Conservation (phyloP, 2,329 filamentous ascomycete genomes). For the Paecilomyces fulvus region DNA sequence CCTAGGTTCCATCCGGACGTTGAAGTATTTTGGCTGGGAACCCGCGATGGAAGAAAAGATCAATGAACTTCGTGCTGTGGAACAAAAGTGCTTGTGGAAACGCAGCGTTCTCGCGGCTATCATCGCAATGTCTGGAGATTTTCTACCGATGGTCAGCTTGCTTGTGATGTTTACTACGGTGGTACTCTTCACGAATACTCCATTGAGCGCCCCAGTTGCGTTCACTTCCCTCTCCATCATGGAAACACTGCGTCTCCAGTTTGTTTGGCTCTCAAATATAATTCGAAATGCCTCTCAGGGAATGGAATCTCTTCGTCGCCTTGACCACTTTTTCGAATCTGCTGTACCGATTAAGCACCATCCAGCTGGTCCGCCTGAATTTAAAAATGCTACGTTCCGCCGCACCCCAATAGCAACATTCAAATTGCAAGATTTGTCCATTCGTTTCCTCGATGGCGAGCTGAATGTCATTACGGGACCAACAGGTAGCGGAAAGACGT, state of each 20-base stretch:
- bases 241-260: slow-evolving; percentile 45
- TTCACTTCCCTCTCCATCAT: slow-evolving; percentile 51
- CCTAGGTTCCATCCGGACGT: slow-evolving; percentile 48
- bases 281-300: slow-evolving; percentile 37
- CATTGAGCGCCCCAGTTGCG: slow-evolving; percentile 48
- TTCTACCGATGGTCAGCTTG: slow-evolving; percentile 46
- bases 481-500: slow-evolving; percentile 52
- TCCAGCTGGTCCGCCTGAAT: slow-evolving; percentile 42
- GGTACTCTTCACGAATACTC: slow-evolving; percentile 40
- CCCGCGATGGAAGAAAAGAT: slow-evolving; percentile 45
- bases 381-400: slow-evolving; percentile 42
- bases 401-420: slow-evolving; percentile 46
- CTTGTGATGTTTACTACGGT: slow-evolving; percentile 49
- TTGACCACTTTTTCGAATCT: slow-evolving; percentile 48
- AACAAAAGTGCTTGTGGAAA: slow-evolving; percentile 49
- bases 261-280: slow-evolving; percentile 43
- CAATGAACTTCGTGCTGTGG: slow-evolving; percentile 40
- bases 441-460: slow-evolving; percentile 47
- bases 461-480: slow-evolving; percentile 48
- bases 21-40: slow-evolving; percentile 57
- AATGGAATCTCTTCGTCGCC: slow-evolving; percentile 41
- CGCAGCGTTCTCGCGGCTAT: slow-evolving; percentile 37
- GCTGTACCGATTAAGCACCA: slow-evolving; percentile 43
- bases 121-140: slow-evolving; percentile 43
- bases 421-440: slow-evolving; percentile 28